A percentile compares a stretch with the other conserved stretches of the same genome.
Conservation (phyloP, 129 eudicot genomes). For the Erigeron canadensis region DNA sequence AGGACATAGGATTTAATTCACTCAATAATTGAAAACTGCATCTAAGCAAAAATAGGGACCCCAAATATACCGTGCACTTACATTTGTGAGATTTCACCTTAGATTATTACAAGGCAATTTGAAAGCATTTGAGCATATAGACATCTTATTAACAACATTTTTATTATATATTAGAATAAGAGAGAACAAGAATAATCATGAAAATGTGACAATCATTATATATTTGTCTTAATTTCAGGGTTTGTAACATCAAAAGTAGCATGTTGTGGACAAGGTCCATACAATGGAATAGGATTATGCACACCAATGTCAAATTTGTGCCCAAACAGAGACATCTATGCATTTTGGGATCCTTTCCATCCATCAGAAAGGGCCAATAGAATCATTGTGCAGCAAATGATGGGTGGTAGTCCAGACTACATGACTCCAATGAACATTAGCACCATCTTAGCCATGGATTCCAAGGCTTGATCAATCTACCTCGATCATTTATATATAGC, state of each 20-base stretch:
- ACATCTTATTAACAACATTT: neutral
- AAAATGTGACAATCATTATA: neutral
- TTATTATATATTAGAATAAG: too few relatives aligned
- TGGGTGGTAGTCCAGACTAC: slow-evolving; percentile 47
- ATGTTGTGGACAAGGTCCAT: slow-evolving; percentile 88
- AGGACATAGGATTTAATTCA: too few relatives aligned
- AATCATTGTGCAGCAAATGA: slow-evolving; percentile 53
- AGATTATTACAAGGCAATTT: neutral
- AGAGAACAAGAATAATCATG: neutral
- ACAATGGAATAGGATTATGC: slow-evolving; percentile 75
- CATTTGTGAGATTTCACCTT: neutral
- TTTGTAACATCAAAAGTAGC: slow-evolving; percentile 67
- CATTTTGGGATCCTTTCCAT: slow-evolving; percentile 79
- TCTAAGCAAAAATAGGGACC: neutral
- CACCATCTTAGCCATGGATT: slow-evolving; percentile 48
- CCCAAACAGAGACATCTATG: slow-evolving; percentile 59
- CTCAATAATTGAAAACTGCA: neutral
- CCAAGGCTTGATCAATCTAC: slow-evolving; percentile 34
- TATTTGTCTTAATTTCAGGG: slow-evolving; percentile 36
- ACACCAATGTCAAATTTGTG: slow-evolving; percentile 63
- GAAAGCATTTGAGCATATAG: neutral
- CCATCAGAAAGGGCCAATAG: slow-evolving; percentile 73
- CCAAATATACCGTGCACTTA: neutral
- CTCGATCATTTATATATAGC: neutral
- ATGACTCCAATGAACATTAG: slow-evolving; percentile 76